phyloP scores from a whole-genome alignment of 2,329 filamentous ascomycete species.

The Colletotrichum sp. region DNA sequence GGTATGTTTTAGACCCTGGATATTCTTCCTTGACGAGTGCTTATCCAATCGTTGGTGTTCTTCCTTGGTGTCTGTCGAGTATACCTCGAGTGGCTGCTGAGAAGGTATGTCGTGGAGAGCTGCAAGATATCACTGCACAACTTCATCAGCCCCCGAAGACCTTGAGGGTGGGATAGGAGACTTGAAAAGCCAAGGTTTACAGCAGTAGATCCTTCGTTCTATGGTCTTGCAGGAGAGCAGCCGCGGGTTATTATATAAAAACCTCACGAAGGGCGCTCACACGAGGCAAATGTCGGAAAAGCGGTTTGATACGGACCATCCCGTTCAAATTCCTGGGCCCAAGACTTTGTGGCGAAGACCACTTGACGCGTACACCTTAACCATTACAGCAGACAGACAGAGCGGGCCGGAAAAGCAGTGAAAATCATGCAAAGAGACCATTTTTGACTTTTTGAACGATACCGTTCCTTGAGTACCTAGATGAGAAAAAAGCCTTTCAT shows the following conservation, averaged over 20 bases:
- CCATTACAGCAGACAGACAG: not conserved
- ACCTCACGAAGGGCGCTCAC: not conserved
- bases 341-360: not conserved
- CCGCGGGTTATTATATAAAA: not conserved
- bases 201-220: not conserved
- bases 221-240: not conserved
- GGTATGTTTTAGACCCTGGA: not conserved
- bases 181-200: no score
- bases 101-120: not conserved
- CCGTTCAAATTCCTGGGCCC: no score
- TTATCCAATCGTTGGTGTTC: not conserved
- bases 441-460: conserved; percentile 23
- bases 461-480: conserved; percentile 21
- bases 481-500: conserved; percentile 23
- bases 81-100: not conserved
- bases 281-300: no score
- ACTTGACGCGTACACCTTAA: not conserved
- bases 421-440: conserved; percentile 22
- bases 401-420: not conserved
- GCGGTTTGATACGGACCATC: no score
- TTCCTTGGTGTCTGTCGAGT: accelerated
- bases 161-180: not conserved
- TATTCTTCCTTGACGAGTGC: not conserved
- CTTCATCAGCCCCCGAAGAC: not conserved
- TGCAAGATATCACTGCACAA: not conserved